These are phyloP conservation scores for Pseudozyma thailandica DNA, from an alignment of 1,284 basidiomycete genomes.

Conservation along the genomic window DNA sequence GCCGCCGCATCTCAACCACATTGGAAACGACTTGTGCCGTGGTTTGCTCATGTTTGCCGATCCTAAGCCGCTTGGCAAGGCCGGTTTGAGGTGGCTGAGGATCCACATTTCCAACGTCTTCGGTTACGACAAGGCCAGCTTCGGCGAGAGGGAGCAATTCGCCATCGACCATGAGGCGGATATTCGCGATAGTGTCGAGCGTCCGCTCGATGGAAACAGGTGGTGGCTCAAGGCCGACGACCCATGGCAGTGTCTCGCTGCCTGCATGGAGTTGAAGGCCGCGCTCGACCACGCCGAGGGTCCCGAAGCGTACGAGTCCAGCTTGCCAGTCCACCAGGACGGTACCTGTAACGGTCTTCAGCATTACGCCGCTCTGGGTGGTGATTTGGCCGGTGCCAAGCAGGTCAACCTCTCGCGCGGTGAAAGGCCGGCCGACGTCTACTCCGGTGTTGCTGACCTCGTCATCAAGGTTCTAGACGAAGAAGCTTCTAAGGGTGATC, in stretches of 20 bases:
- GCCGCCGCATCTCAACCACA: conserved; percentile 93
- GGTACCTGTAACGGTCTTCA: conserved; percentile 99
- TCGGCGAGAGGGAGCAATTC: conserved; percentile 87
- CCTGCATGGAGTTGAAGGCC: conserved; percentile 84
- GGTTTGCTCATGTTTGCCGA: conserved; percentile 88
- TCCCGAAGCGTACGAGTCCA: conserved; percentile 78
- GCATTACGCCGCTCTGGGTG: conserved; percentile 97
- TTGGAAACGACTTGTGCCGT: conserved; percentile 93
- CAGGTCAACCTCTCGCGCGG: conserved; percentile 92
- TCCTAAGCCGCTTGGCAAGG: conserved; percentile 80
- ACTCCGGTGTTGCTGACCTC: conserved; percentile 85
- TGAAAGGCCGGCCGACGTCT: conserved; percentile 93
- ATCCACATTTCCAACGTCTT: conserved; percentile 93
- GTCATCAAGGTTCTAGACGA: conserved; percentile 71
- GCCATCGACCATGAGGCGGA: conserved; percentile 79
- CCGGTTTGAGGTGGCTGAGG: conserved; percentile 85
- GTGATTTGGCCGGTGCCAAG: conserved; percentile 85
- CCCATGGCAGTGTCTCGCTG: conserved; percentile 95
- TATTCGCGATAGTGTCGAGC: conserved; percentile 83
- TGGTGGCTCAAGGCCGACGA: conserved; percentile 89
- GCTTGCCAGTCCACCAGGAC: conserved; percentile 95
- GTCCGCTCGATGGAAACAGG: conserved; percentile 65
- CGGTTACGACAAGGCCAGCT: conserved; percentile 94
- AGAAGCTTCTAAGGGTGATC: conserved; percentile 72
- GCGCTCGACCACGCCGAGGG: conserved; percentile 76